Percentiles rank a stretch among this genome's conserved stretches.
Conservation (phyloP, 768 basidiomycete species). For the Podaxis sp. region DNA sequence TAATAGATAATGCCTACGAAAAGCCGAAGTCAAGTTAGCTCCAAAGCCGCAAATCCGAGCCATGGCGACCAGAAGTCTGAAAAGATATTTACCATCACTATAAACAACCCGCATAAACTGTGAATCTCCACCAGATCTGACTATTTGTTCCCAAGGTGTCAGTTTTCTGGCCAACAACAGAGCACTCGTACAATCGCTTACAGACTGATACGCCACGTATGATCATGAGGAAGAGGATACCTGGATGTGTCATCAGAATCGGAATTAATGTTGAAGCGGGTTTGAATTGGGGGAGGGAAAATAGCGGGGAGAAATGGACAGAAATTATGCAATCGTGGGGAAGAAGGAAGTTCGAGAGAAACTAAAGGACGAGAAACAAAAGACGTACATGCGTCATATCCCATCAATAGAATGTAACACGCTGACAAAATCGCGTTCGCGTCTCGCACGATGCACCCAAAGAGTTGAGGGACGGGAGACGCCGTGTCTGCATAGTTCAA, state of each 20-base stretch:
- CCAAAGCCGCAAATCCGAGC: neutral
- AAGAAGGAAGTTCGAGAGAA: neutral
- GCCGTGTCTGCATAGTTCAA: neutral
- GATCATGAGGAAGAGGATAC: constrained; percentile 9
- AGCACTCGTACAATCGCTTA: neutral
- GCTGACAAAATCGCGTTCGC: neutral
- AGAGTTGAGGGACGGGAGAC: constrained; percentile 12
- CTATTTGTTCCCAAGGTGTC: neutral
- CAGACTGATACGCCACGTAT: constrained; percentile 14
- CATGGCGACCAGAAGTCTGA: neutral
- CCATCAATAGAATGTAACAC: constrained; percentile 11
- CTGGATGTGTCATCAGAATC: neutral
- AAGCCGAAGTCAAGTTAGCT: neutral
- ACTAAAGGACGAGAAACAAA: neutral
- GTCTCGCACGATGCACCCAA: constrained; percentile 12
- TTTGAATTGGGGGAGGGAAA: neutral
- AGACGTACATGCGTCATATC: constrained; percentile 13
- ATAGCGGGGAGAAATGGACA: neutral
- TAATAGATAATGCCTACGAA: constrained; percentile 14
- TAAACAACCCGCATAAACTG: constrained; percentile 14
- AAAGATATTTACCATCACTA: constrained; percentile 7
- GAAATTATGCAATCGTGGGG: neutral
- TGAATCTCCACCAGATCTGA: constrained; percentile 15
- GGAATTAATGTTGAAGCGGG: neutral
- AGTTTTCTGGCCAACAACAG: neutral